Conservation (phyloP, 768 basidiomycete species). For the Lentinula guzmanii region DNA sequence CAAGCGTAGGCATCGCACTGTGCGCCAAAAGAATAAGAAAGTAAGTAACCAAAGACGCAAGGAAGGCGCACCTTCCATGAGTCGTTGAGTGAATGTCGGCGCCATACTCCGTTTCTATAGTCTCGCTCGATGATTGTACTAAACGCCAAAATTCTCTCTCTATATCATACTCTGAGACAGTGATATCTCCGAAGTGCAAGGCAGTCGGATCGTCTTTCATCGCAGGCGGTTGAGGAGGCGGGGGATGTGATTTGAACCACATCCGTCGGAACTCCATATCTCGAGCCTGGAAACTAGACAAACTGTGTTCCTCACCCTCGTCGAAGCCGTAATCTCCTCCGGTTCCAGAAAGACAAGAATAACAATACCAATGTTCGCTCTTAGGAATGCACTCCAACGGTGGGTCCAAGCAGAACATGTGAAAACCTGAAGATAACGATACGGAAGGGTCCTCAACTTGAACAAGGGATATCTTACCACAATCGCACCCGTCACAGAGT, state of each 20-base stretch:
- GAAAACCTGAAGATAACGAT: conserved; percentile 62
- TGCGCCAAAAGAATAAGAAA: neutral
- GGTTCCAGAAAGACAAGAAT: conserved; percentile 82
- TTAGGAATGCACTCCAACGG: conserved; percentile 81
- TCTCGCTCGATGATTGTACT: conserved; percentile 83
- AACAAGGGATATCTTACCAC: conserved; percentile 38
- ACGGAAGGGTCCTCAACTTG: neutral
- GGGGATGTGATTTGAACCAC: conserved; percentile 84
- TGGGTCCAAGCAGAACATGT: conserved; percentile 95
- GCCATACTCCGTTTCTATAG: conserved; percentile 98
- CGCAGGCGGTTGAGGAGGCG: conserved; percentile 23
- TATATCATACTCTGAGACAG: conserved; percentile 85
- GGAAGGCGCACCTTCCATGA: conserved; percentile 75
- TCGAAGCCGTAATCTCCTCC: conserved; percentile 98
- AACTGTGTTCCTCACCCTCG: conserved; percentile 92
- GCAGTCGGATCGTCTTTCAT: conserved; percentile 43
- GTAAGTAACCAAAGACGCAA: neutral
- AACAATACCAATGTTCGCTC: conserved; percentile 90
- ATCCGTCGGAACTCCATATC: conserved; percentile 83
- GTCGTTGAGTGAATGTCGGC: conserved; percentile 97
- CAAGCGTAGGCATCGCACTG: conserved; percentile 93
- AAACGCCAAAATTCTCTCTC: conserved; percentile 97
- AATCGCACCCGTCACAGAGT: conserved; percentile 83
- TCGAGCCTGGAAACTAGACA: conserved; percentile 87
- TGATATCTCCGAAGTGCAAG: conserved; percentile 50